Conservation (phyloP, 306 rosid genomes). For the Bauhinia variegata region DNA sequence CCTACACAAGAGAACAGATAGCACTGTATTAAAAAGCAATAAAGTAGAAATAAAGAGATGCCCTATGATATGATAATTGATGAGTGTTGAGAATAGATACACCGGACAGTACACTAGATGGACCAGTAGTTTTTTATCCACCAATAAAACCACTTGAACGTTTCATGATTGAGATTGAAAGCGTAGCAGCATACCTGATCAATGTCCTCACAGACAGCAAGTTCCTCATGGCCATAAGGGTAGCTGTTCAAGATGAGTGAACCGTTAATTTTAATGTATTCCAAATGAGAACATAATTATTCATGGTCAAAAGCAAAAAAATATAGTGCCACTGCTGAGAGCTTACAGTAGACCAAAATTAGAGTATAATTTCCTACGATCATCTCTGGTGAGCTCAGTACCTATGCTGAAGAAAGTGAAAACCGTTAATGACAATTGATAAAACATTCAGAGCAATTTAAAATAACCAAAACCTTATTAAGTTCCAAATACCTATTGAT, state of each 20-base stretch:
- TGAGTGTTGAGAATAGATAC: constrained; percentile 19
- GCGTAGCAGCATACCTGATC: constrained; percentile 88
- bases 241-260: constrained; percentile 55
- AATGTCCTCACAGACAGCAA: constrained; percentile 89
- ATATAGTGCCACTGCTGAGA: constrained; percentile 21
- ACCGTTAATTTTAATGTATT: constrained; percentile 13
- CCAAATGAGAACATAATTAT: constrained; percentile 27
- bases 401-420: constrained; percentile 71
- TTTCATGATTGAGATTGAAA: constrained; percentile 29
- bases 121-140: constrained; percentile 11
- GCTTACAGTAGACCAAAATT: constrained; percentile 94
- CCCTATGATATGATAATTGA: neutral
- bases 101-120: neutral
- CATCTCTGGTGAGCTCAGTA: constrained; percentile 97
- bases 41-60: constrained; percentile 13
- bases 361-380: constrained; percentile 87
- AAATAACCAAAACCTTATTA: constrained; percentile 5
- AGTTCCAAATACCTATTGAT: constrained; percentile 74
- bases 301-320: neutral
- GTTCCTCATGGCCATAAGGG: constrained; percentile 98
- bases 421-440: constrained; percentile 25
- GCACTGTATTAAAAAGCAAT: constrained; percentile 1
- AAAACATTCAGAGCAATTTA: constrained; percentile 16
- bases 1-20: constrained; percentile 53
- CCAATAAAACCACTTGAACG: constrained; percentile 13